Percentiles rank a stretch among this genome's conserved stretches.
Evolutionary conservation across 2,329 filamentous ascomycete species (phyloP).

Genomic region (Colletotrichum eleusines): DNA sequence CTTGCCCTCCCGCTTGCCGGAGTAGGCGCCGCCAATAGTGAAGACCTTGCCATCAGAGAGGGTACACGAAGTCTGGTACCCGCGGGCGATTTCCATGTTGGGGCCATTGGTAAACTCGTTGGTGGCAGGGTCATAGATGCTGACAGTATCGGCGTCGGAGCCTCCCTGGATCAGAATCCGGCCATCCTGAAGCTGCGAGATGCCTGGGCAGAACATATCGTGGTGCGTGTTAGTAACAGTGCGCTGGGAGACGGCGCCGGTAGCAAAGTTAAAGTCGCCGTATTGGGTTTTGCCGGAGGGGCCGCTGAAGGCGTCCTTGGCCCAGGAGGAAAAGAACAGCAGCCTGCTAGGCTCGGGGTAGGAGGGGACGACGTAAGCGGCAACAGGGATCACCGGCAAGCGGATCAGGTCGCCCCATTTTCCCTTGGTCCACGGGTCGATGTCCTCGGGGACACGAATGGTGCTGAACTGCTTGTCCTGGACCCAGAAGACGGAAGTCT

Average conservation of each 20-base stretch:
- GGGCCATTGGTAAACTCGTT: constrained; percentile 55
- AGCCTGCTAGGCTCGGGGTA: constrained; percentile 45
- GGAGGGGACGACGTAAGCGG: constrained; percentile 47
- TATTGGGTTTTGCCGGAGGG: constrained; percentile 43
- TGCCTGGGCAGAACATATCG: constrained; percentile 70
- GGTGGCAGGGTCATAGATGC: constrained; percentile 57
- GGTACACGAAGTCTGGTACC: constrained; percentile 65
- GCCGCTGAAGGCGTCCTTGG: constrained; percentile 45
- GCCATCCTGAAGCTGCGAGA: constrained; percentile 62
- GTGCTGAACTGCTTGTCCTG: constrained; percentile 42
- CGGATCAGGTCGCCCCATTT: constrained; percentile 46
- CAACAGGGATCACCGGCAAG: constrained; percentile 47
- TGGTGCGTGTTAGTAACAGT: constrained; percentile 58
- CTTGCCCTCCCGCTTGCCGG: constrained; percentile 62
- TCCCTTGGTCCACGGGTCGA: constrained; percentile 43
- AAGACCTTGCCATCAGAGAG: constrained; percentile 67
- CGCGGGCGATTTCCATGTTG: constrained; percentile 60
- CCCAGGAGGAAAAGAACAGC: constrained; percentile 46
- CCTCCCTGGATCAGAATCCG: constrained; percentile 67
- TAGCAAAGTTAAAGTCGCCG: constrained; percentile 45
- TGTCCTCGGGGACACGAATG: constrained; percentile 44
- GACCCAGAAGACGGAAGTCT: constrained; percentile 40
- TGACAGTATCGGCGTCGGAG: constrained; percentile 60
- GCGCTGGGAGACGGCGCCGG: constrained; percentile 47
- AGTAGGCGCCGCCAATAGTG: constrained; percentile 67